phyloP scores from a whole-genome alignment of 1,139 yeast species.

The Geotrichum histeridarum region DNA sequence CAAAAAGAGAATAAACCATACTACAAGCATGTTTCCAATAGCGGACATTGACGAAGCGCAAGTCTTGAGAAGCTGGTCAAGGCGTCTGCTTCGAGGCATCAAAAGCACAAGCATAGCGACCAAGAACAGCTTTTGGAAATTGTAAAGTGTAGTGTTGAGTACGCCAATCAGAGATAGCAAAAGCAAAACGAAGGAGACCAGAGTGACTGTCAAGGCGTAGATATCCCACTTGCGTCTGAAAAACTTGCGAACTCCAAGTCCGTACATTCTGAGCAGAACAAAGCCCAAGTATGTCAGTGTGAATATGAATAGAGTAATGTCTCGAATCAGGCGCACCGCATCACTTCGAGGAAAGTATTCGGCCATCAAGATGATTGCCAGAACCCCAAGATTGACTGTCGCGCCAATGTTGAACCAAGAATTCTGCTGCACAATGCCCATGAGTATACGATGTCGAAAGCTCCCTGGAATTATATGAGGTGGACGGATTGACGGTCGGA shows the following conservation, averaged over 20 bases:
- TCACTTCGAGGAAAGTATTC: slow-evolving; percentile 47
- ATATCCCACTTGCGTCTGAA: slow-evolving; percentile 61
- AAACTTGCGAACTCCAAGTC: slow-evolving; percentile 53
- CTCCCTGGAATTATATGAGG: slow-evolving; percentile 41
- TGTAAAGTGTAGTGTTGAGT: slow-evolving; percentile 10
- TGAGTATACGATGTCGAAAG: slow-evolving; percentile 39
- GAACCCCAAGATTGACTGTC: slow-evolving; percentile 1
- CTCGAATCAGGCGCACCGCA: slow-evolving; percentile 35
- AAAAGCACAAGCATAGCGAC: slow-evolving; percentile 52
- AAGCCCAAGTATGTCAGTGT: slow-evolving; percentile 22
- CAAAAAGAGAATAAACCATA: slow-evolving; percentile 80
- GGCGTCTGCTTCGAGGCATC: slow-evolving; percentile 70
- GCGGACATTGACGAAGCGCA: slow-evolving; percentile 81
- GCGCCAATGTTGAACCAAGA: slow-evolving; percentile 12
- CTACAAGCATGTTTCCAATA: slow-evolving; percentile 62
- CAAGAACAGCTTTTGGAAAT: slow-evolving; percentile 39
- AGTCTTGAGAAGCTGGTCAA: slow-evolving; percentile 72
- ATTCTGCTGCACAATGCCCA: slow-evolving; percentile 21
- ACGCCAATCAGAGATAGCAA: slow-evolving; percentile 20
- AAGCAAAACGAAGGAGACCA: slow-evolving; percentile 32
- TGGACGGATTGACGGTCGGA: slow-evolving; percentile 58
- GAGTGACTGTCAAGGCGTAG: slow-evolving; percentile 46
- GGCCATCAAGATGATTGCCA: slow-evolving; percentile 44
- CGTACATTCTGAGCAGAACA: slow-evolving; percentile 44
- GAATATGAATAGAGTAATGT: slow-evolving; percentile 29